Base-by-base conservation (phyloP, 2,329 filamentous ascomycete species). In the Boeremia exigua region DNA sequence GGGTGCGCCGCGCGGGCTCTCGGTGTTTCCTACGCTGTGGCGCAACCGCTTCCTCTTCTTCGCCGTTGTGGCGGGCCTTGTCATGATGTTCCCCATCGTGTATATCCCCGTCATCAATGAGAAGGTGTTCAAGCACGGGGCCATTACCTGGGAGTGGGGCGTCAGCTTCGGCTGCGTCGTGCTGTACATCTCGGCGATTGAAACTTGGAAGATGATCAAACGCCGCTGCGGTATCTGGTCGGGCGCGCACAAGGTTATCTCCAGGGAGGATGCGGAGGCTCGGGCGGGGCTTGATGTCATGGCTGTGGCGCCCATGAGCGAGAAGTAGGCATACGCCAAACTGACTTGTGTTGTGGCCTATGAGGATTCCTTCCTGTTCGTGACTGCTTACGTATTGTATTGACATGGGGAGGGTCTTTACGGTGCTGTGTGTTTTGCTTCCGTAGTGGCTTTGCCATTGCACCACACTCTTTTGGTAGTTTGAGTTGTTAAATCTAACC, bases 121-220 rank as follows among this genome's bases (percentile, higher is more conserved):
- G 25, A 66, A 75, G 48, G 79, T 81, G 6, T 81, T 81, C 70
- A 77, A 79, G 51, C 79, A 81, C 50, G 62, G 66, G 11, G 60
- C 66, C 1, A 74, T 81, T 49, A 72, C 67, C 1, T 80, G 78
- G 79, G 79, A 81, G 60, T 81, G 79, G 79, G 78, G 76, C 14
- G 65, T 81, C 19, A 74, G 77, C 14, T 72, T 77, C 47, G 77
- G 68, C 12, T 76, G 73, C 17, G 65, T 79, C 8, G 71, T 77
- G 2, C 65, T 75, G 2, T 80, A 80, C 54, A 60, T 80, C 1
- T 66, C 69, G 9, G 70, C 74, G 0, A 77, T 80, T 14, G 78
- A 81, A 65, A 71, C 61, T 33, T 81, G 78, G 78, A 81, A 81
- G 63, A 77, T 76, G 37, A 59, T 77, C 28, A 80, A 80, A 67